Evolutionary conservation across 1,284 basidiomycete species (phyloP).

Genomic region (Boletus hoseneyae): DNA sequence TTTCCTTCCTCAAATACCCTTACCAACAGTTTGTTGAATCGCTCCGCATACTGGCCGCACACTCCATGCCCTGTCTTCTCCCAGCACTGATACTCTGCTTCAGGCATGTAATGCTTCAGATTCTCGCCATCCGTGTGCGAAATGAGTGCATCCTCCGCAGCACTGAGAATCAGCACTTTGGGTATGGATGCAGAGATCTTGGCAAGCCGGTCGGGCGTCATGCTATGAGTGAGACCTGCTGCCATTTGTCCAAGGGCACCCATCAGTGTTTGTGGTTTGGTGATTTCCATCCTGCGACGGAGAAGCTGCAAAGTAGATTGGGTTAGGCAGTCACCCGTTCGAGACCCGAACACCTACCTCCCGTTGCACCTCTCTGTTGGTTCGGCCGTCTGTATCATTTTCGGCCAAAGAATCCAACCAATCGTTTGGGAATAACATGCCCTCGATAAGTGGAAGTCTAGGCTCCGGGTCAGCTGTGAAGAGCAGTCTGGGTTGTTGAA

Average conservation of each 20-base stretch:
- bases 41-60: slow-evolving; percentile 47
- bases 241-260: slow-evolving; percentile 76
- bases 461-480: slow-evolving; percentile 1
- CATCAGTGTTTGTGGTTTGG: slow-evolving; percentile 56
- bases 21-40: slow-evolving; percentile 61
- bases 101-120: slow-evolving; percentile 62
- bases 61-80: slow-evolving; percentile 67
- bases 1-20: slow-evolving; percentile 53
- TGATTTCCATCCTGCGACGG: slow-evolving; percentile 50
- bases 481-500: slow-evolving; percentile 13
- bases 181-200: slow-evolving; percentile 56
- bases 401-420: slow-evolving; percentile 56
- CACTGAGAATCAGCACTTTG: slow-evolving; percentile 68
- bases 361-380: slow-evolving; percentile 58
- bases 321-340: not conserved
- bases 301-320: slow-evolving; percentile 37
- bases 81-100: slow-evolving; percentile 67
- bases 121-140: slow-evolving; percentile 52
- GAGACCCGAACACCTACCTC: slow-evolving; percentile 38
- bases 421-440: slow-evolving; percentile 58
- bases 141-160: slow-evolving; percentile 72
- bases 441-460: slow-evolving; percentile 53
- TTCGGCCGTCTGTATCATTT: slow-evolving; percentile 50
- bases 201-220: slow-evolving; percentile 52
- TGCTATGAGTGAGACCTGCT: slow-evolving; percentile 68